Percentiles rank a stretch among this genome's conserved stretches.
Conservation (phyloP, 2,329 filamentous ascomycete genomes). For the Thielaviopsis ethacetica region DNA sequence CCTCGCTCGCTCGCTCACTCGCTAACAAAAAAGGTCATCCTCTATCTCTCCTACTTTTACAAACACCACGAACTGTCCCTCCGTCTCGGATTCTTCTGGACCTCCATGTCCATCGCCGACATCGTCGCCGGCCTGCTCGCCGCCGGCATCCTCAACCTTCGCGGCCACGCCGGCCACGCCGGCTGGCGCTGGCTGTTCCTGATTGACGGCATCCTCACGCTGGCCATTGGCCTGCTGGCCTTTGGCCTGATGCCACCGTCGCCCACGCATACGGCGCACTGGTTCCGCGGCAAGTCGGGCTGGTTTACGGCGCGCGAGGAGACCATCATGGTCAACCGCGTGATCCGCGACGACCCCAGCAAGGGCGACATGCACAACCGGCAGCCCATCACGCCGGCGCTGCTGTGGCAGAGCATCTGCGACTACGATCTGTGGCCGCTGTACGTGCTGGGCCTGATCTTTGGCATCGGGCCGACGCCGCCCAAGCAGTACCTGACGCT, state of each 20-base stretch:
- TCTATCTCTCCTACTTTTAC: slow-evolving; percentile 30
- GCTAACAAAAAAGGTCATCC: slow-evolving; percentile 14
- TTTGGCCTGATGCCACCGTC: slow-evolving; percentile 39
- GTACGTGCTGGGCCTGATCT: slow-evolving; percentile 32
- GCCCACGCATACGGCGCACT: slow-evolving; percentile 33
- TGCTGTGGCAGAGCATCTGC: slow-evolving; percentile 33
- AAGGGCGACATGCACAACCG: slow-evolving; percentile 46
- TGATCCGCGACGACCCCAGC: slow-evolving; percentile 40
- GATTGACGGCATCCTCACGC: slow-evolving; percentile 32
- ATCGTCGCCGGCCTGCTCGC: slow-evolving; percentile 24
- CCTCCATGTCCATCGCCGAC: slow-evolving; percentile 24
- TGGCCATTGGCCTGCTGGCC: slow-evolving; percentile 33
- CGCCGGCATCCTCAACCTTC: slow-evolving; percentile 24
- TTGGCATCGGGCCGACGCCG: slow-evolving; percentile 30
- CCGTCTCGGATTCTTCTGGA: slow-evolving; percentile 26
- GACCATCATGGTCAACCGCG: slow-evolving; percentile 42
- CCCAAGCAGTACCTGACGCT: slow-evolving; percentile 35
- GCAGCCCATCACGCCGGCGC: slow-evolving; percentile 32
- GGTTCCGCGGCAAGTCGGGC: slow-evolving; percentile 35
- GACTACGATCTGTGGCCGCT: slow-evolving; percentile 44
- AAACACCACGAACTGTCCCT: slow-evolving; percentile 25
- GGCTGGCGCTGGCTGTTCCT: slow-evolving; percentile 38
- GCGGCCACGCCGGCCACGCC: slow-evolving; percentile 20
- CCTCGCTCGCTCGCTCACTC: background rate
- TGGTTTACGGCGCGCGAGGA: slow-evolving; percentile 48